These are phyloP conservation scores for Colletotrichum karsti DNA, from an alignment of 2,329 filamentous ascomycete species.

Conservation along the genomic window DNA sequence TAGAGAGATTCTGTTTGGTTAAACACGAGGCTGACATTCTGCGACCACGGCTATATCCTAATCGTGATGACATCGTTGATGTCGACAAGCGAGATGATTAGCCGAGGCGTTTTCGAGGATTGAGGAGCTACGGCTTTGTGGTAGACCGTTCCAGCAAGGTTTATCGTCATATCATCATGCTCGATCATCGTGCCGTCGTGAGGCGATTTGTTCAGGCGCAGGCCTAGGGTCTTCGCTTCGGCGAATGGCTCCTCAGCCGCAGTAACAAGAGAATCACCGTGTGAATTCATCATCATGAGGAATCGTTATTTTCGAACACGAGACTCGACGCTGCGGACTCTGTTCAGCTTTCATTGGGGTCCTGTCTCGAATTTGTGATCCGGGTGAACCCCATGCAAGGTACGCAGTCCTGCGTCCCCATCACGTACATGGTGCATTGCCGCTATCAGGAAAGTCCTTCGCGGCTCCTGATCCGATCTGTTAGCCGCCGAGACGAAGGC, in stretches of 20 bases:
- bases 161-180: too few species aligned
- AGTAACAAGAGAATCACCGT: too few species aligned
- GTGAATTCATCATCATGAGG: not conserved
- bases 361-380: not conserved
- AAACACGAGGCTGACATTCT: not conserved
- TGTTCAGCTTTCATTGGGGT: conserved; percentile 9
- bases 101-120: too few species aligned
- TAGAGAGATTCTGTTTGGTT: not conserved
- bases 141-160: too few species aligned
- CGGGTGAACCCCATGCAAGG: not conserved
- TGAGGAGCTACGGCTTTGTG: too few species aligned
- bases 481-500: not conserved
- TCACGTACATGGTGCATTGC: not conserved
- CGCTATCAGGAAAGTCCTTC: not conserved
- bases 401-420: not conserved
- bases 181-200: too few species aligned
- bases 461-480: not conserved
- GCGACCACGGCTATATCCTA: not conserved
- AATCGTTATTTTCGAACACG: conserved; percentile 21
- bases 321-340: not conserved
- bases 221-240: too few species aligned
- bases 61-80: not conserved
- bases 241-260: too few species aligned
- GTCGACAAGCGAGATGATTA: too few species aligned
- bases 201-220: too few species aligned